Evolutionary conservation across 495 filamentous ascomycete species (phyloP).

Genomic region (Penicillium lividum): DNA sequence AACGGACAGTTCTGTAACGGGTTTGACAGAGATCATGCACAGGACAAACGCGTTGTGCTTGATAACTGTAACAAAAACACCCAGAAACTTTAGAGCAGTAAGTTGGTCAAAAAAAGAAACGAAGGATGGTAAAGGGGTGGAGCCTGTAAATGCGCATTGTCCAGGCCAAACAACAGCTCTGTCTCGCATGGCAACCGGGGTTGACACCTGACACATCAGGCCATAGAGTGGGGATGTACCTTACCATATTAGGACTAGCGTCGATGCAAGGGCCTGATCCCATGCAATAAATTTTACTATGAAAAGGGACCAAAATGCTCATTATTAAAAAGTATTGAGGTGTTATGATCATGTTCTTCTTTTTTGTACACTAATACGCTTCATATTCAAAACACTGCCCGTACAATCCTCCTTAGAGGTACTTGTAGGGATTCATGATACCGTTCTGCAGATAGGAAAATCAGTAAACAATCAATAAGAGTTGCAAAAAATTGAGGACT

Average conservation of each 20-base stretch:
- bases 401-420: conserved; percentile 49
- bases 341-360: neutral
- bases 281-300: neutral
- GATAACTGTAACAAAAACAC: conserved; percentile 4
- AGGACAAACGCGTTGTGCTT: conserved; percentile 4
- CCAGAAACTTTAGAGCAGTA: conserved; percentile 11
- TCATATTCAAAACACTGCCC: neutral
- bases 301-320: too few relatives aligned
- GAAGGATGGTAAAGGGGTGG: conserved; percentile 29
- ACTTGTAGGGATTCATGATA: conserved; percentile 95
- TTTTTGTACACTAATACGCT: conserved; percentile 6
- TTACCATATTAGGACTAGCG: conserved; percentile 9
- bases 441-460: conserved; percentile 61
- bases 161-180: conserved; percentile 34
- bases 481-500: conserved; percentile 35
- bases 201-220: conserved; percentile 20
- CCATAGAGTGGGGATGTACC: conserved; percentile 21
- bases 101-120: conserved; percentile 13
- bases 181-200: conserved; percentile 45
- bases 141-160: conserved; percentile 29
- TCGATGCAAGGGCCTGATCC: conserved; percentile 15
- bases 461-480: neutral
- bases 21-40: conserved; percentile 24
- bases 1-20: conserved; percentile 22
- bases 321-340: too few relatives aligned